Conservation (phyloP, 768 basidiomycete genomes). For the Termitomyces sp. region DNA sequence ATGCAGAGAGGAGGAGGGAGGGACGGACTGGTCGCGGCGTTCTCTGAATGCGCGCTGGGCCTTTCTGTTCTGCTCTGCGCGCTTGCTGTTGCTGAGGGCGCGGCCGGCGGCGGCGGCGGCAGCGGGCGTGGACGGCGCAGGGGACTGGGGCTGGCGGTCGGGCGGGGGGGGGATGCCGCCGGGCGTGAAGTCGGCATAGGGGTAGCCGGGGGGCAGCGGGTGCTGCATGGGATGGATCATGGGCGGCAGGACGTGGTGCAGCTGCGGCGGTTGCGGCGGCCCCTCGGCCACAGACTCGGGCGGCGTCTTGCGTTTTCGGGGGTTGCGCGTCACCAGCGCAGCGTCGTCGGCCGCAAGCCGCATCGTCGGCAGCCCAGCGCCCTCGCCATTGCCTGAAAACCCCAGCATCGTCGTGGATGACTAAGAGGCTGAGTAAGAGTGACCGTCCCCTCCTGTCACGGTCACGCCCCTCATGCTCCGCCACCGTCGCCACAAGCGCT, state of each 20-base stretch:
- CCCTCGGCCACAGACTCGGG: neutral
- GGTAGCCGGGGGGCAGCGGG: constrained; percentile 46
- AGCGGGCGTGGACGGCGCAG: constrained; percentile 19
- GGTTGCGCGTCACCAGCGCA: constrained; percentile 36
- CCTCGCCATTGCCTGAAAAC: constrained; percentile 19
- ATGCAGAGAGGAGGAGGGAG: neutral
- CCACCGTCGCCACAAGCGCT: constrained; percentile 14
- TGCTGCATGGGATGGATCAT: constrained; percentile 42
- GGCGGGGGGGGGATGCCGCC: constrained; percentile 39
- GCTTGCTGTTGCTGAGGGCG: constrained; percentile 73
- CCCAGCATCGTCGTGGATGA: constrained; percentile 43
- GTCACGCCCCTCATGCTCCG: constrained; percentile 21
- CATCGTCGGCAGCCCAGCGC: constrained; percentile 34
- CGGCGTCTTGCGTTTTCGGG: constrained; percentile 71
- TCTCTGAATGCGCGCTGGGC: constrained; percentile 91
- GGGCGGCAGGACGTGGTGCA: constrained; percentile 54
- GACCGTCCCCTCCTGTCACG: neutral
- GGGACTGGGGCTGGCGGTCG: constrained; percentile 25
- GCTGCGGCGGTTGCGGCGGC: constrained; percentile 26
- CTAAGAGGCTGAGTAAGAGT: constrained; percentile 45
- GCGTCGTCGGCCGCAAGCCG: constrained; percentile 59
- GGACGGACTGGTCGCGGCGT: constrained; percentile 80
- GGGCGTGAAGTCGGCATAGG: constrained; percentile 54
- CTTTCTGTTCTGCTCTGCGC: constrained; percentile 93
- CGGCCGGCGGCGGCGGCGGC: constrained; percentile 36